Percentiles rank a stretch among this genome's conserved stretches.
phyloP scores from a whole-genome alignment of 1,284 basidiomycete species.

The Sanguinoderma infundibulare region DNA sequence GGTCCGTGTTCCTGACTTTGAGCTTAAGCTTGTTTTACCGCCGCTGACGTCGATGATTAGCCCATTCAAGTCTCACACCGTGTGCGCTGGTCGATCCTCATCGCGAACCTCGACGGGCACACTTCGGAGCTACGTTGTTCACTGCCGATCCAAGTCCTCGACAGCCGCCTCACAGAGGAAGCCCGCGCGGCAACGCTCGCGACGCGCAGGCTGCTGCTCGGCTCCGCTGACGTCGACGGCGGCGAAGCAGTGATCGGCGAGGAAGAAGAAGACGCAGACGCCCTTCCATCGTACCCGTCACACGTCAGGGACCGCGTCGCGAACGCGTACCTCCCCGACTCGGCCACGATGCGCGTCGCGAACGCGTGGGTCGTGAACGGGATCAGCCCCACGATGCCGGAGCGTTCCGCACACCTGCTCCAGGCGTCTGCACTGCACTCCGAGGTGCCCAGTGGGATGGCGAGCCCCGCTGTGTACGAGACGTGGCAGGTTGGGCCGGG shows the following conservation, averaged over 20 bases:
- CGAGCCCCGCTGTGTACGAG: slow-evolving; percentile 36
- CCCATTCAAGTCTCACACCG: slow-evolving; percentile 80
- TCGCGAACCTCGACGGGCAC: slow-evolving; percentile 87
- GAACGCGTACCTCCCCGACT: slow-evolving; percentile 71
- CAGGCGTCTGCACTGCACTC: slow-evolving; percentile 15
- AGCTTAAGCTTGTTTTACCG: background rate
- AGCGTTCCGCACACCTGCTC: slow-evolving; percentile 21
- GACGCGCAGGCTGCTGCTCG: slow-evolving; percentile 67
- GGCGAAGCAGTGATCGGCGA: slow-evolving; percentile 33
- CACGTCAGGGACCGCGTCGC: slow-evolving; percentile 92
- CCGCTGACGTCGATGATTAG: slow-evolving; percentile 19
- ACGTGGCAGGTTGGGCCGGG: slow-evolving; percentile 28
- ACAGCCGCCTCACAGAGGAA: slow-evolving; percentile 74
- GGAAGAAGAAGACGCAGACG: slow-evolving; percentile 16
- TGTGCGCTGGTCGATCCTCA: slow-evolving; percentile 75
- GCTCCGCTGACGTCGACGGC: slow-evolving; percentile 13
- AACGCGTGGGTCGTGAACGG: slow-evolving; percentile 62
- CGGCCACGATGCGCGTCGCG: slow-evolving; percentile 64
- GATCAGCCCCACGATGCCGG: slow-evolving; percentile 41
- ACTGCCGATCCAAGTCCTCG: slow-evolving; percentile 84
- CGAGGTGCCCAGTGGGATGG: slow-evolving; percentile 31
- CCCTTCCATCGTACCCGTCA: slow-evolving; percentile 82
- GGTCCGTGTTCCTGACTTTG: slow-evolving; percentile 18
- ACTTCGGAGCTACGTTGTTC: slow-evolving; percentile 92
- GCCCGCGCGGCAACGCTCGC: slow-evolving; percentile 70